These are phyloP conservation scores for Pulveroboletus sp. DNA, from an alignment of 768 basidiomycete genomes.

Conservation along the genomic window DNA sequence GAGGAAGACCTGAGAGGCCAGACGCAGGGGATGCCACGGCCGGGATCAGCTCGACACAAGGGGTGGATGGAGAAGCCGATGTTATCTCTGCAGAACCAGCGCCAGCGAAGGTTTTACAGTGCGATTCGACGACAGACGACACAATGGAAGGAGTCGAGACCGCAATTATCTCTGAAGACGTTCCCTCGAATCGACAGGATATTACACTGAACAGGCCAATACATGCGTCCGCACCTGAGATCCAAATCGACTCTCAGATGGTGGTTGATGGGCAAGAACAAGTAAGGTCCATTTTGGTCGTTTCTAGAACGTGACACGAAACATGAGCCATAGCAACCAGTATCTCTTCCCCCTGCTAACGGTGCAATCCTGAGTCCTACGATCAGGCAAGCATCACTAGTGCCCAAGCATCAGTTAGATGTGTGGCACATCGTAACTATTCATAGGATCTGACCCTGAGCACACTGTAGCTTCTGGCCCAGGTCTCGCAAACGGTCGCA, in stretches of 20 bases:
- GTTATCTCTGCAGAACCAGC: no score
- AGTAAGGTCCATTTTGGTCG: constrained; percentile 14
- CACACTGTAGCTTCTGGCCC: constrained; percentile 23
- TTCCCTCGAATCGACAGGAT: neutral
- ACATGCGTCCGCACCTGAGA: constrained; percentile 1
- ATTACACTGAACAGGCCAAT: neutral
- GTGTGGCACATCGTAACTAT: constrained; percentile 19
- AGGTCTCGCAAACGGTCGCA: constrained; percentile 29
- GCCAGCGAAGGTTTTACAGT: no score
- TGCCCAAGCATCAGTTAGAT: constrained; percentile 25
- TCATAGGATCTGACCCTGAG: constrained; percentile 17
- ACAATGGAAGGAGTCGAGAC: constrained; percentile 22
- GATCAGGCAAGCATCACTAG: constrained; percentile 10
- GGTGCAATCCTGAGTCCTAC: constrained; percentile 9
- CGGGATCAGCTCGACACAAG: neutral
- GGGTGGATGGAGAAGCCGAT: no score
- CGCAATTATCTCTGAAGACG: neutral
- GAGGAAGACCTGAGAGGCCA: constrained; percentile 7
- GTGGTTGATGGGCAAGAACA: constrained; percentile 15
- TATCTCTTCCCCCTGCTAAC: neutral
- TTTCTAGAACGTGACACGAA: neutral
- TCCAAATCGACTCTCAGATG: constrained; percentile 11
- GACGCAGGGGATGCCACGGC: no score
- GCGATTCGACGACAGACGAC: constrained; percentile 1
- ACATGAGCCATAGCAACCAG: constrained; percentile 5